Conservation (phyloP, 352 stramenopile genomes). For the Phytophthora brassicae region DNA sequence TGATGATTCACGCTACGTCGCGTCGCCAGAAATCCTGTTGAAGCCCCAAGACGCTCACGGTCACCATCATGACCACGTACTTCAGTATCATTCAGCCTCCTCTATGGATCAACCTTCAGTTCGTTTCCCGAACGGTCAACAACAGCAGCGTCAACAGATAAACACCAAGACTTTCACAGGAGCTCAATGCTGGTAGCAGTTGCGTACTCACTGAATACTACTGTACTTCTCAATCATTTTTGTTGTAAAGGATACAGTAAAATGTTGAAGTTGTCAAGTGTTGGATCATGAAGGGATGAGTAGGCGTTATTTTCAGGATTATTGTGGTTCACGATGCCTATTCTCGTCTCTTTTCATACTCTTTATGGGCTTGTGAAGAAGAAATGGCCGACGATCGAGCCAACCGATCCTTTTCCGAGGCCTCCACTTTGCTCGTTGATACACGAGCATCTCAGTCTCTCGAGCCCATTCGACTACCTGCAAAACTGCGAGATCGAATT, state of each 20-base stretch:
- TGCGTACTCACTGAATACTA: neutral
- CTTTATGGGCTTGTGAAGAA: neutral
- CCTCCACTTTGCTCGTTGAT: slow-evolving; percentile 38
- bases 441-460: slow-evolving; percentile 61
- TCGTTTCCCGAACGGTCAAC: slow-evolving; percentile 13
- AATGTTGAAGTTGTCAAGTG: slow-evolving; percentile 7
- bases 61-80: slow-evolving; percentile 12
- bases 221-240: slow-evolving; percentile 22
- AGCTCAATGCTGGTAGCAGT: slow-evolving; percentile 19
- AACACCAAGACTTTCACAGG: slow-evolving; percentile 13
- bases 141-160: slow-evolving; percentile 20
- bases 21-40: slow-evolving; percentile 8
- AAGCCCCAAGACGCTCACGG: slow-evolving; percentile 14
- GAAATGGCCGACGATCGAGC: slow-evolving; percentile 21
- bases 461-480: slow-evolving; percentile 55
- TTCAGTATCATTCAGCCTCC: slow-evolving; percentile 16
- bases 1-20: slow-evolving; percentile 39
- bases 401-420: slow-evolving; percentile 7
- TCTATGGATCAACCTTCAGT: neutral
- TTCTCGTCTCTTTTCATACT: slow-evolving; percentile 16
- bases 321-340: neutral
- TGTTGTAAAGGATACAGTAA: slow-evolving; percentile 12
- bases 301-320: slow-evolving; percentile 18
- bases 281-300: no score
- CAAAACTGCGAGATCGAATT: slow-evolving; percentile 65